Percentiles rank a stretch among this genome's conserved stretches.
Evolutionary conservation across 148 eudicot species (phyloP).

Genomic region (Camellia sinensis): DNA sequence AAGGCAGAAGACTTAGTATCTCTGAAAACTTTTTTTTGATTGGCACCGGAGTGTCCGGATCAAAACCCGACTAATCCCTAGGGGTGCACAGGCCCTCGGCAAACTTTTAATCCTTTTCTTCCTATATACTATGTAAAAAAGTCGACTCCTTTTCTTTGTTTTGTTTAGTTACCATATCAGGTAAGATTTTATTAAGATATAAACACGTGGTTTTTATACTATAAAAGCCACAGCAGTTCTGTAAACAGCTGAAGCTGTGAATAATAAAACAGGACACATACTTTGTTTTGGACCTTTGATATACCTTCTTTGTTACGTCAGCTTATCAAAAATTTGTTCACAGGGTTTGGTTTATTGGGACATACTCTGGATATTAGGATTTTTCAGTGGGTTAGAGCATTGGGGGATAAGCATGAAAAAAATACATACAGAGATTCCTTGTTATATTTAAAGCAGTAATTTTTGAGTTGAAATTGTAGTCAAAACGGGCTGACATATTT

Average conservation of each 20-base stretch:
- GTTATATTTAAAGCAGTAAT: no score
- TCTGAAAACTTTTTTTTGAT: conserved; percentile 5
- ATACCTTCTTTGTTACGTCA: not conserved
- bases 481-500: no score
- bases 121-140: not conserved
- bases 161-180: conserved; percentile 16
- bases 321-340: conserved; percentile 3
- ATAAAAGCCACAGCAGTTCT: conserved; percentile 9
- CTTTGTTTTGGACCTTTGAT: not conserved
- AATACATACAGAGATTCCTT: no score
- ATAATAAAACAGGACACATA: not conserved
- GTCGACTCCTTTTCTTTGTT: not conserved
- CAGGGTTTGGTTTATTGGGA: not conserved
- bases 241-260: not conserved
- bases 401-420: conserved; percentile 17
- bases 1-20: conserved; percentile 35
- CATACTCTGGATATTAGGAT: conserved; percentile 17
- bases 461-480: no score
- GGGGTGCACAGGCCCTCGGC: no score
- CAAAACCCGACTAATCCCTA: no score
- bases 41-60: no score
- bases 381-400: not conserved
- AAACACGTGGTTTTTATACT: conserved; percentile 2
- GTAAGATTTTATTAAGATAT: conserved; percentile 12
- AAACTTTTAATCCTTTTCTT: no score